Evolutionary conservation across 257 asterid species (phyloP).

Genomic region (Ophiorrhiza pumila): DNA sequence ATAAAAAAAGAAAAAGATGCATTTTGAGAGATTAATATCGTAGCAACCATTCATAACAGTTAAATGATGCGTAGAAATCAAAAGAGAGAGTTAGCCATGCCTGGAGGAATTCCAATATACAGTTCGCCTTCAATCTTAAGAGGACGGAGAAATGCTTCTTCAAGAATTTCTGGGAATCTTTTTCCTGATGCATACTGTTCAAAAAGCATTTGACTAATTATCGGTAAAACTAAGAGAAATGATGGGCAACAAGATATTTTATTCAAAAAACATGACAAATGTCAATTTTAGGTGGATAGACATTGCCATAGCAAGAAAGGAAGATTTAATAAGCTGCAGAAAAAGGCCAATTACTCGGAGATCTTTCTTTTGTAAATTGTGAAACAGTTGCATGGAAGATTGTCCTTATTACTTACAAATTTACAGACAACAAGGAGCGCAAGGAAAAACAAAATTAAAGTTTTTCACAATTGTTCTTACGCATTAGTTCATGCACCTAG

Average conservation of each 20-base stretch:
- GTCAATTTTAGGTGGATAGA: not conserved
- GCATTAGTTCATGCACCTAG: not conserved
- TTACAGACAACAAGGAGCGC: not conserved
- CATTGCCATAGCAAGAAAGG: not conserved
- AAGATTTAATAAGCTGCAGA: not conserved
- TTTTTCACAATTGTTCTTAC: not conserved
- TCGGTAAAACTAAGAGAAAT: not conserved
- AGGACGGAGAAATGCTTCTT: constrained; percentile 76
- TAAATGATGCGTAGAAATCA: not conserved
- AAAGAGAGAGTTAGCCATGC: constrained; percentile 31
- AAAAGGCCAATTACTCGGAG: not conserved
- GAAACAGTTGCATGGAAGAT: not conserved
- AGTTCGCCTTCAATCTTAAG: constrained; percentile 81
- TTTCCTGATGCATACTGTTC: constrained; percentile 77
- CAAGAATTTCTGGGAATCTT: constrained; percentile 85
- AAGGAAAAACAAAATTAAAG: too few relatives aligned
- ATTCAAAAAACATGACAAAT: not conserved
- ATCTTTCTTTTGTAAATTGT: not conserved
- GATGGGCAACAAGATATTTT: not conserved
- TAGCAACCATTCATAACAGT: not conserved
- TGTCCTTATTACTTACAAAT: too few relatives aligned
- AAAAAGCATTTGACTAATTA: constrained; percentile 18
- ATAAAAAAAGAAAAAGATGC: not conserved
- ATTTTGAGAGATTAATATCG: not conserved
- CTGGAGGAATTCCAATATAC: constrained; percentile 98